phyloP scores from a whole-genome alignment of 2,329 filamentous ascomycete species.

The Cercospora sojina region DNA sequence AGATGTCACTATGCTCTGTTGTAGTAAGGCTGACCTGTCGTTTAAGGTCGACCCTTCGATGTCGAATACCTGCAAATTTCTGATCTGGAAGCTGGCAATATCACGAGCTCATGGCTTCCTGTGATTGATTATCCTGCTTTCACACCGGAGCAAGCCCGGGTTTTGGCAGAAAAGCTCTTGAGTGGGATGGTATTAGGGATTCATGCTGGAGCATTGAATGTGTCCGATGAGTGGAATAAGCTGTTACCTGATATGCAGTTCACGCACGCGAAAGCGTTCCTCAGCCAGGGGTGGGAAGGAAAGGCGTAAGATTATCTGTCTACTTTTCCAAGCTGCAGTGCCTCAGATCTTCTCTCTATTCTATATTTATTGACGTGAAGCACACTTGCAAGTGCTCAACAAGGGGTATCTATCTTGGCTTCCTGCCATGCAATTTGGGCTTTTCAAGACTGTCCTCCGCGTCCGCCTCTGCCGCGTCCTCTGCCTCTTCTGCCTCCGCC shows the following conservation, averaged over 20 bases:
- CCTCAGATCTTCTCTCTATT: neutral
- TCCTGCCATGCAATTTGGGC: neutral
- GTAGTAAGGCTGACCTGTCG: no score
- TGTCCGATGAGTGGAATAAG: neutral
- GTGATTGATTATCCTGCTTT: neutral
- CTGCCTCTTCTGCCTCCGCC: conserved; percentile 14
- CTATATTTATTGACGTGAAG: neutral
- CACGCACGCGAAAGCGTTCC: neutral
- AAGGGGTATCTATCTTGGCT: neutral
- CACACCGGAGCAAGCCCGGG: neutral
- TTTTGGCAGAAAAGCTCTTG: neutral
- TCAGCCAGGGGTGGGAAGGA: neutral
- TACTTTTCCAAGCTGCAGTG: neutral
- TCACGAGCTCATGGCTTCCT: neutral
- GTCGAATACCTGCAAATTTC: neutral
- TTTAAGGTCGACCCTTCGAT: neutral
- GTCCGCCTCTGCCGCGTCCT: conserved; percentile 12
- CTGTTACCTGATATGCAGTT: neutral
- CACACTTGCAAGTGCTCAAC: neutral
- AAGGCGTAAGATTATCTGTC: neutral
- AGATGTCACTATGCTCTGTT: no score
- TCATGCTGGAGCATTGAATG: neutral
- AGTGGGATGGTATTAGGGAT: neutral
- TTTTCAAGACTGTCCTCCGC: conserved; percentile 7
- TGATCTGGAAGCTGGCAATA: neutral